Evolutionary conservation across 2,329 filamentous ascomycete species (phyloP).

Genomic region (Celoporthe dispersa): DNA sequence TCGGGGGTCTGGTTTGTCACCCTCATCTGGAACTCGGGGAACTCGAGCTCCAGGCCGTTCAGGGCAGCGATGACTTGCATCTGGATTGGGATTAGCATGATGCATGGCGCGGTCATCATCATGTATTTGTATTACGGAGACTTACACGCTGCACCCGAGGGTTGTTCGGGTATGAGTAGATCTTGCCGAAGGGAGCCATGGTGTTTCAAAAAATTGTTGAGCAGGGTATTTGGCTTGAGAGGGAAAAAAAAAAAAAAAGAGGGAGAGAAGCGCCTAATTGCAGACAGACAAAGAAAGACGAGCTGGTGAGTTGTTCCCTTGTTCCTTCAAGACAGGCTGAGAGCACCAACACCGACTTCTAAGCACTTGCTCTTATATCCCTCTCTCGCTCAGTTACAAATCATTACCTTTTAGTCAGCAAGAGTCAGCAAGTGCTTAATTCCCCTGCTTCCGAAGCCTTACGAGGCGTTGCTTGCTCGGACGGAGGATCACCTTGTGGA

Average conservation of each 20-base stretch:
- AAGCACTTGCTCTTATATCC: not conserved
- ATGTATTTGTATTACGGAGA: not conserved
- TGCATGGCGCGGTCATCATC: not conserved
- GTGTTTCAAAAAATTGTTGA: conserved; percentile 20
- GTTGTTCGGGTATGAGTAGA: conserved; percentile 45
- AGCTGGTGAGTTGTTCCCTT: not conserved
- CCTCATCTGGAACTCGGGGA: conserved; percentile 46
- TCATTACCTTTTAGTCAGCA: conserved; percentile 1
- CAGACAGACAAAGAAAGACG: not conserved
- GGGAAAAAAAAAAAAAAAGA: too few species aligned
- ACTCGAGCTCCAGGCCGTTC: conserved; percentile 45
- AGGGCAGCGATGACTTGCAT: conserved; percentile 42
- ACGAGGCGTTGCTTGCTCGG: not conserved
- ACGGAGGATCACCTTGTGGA: not conserved
- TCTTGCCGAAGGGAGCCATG: conserved; percentile 47
- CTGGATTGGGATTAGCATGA: conserved; percentile 33
- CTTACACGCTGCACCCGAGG: conserved; percentile 43
- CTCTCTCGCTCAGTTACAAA: not conserved
- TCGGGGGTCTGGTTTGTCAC: conserved; percentile 49
- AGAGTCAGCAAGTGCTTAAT: not conserved
- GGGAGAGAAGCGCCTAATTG: not conserved
- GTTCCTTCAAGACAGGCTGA: not conserved
- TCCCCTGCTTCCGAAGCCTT: not conserved
- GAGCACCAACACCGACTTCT: not conserved
- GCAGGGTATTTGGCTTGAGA: too few species aligned